Conservation (phyloP, 441 rosid genomes). For the Melianthus villosus region DNA sequence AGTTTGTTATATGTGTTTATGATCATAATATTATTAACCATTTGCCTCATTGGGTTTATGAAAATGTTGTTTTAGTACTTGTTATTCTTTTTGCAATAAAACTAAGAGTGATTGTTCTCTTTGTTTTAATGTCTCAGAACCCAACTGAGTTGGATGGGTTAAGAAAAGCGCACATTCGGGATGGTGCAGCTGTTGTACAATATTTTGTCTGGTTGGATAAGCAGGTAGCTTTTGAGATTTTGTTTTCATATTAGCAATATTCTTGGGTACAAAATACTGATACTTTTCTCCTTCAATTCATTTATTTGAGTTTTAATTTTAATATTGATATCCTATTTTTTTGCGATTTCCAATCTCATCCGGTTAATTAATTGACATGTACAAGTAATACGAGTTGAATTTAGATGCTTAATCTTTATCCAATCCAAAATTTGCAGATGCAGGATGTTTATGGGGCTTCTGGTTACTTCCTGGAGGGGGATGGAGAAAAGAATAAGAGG, state of each 20-base stretch:
- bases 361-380: too few species aligned
- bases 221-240: constrained; percentile 32
- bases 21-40: neutral
- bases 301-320: too few species aligned
- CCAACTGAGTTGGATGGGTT: constrained; percentile 82
- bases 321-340: too few species aligned
- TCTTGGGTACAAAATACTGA: too few species aligned
- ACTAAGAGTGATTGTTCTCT: too few species aligned
- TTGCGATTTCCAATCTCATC: neutral
- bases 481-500: constrained; percentile 25
- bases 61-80: too few species aligned
- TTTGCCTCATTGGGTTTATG: neutral
- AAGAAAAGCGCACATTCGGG: constrained; percentile 79
- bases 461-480: constrained; percentile 68
- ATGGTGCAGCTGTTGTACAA: constrained; percentile 99
- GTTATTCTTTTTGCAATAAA: too few species aligned
- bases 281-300: too few species aligned
- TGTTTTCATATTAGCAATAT: constrained; percentile 1
- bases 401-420: constrained; percentile 7
- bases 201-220: constrained; percentile 89
- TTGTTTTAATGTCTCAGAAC: constrained; percentile 29
- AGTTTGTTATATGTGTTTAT: neutral
- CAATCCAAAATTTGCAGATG: constrained; percentile 41
- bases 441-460: constrained; percentile 83
- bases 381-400: too few species aligned